A percentile compares a stretch with the other conserved stretches of the same genome.
Conservation (phyloP, 2,329 filamentous ascomycete genomes). For the Colletotrichum caudatum region DNA sequence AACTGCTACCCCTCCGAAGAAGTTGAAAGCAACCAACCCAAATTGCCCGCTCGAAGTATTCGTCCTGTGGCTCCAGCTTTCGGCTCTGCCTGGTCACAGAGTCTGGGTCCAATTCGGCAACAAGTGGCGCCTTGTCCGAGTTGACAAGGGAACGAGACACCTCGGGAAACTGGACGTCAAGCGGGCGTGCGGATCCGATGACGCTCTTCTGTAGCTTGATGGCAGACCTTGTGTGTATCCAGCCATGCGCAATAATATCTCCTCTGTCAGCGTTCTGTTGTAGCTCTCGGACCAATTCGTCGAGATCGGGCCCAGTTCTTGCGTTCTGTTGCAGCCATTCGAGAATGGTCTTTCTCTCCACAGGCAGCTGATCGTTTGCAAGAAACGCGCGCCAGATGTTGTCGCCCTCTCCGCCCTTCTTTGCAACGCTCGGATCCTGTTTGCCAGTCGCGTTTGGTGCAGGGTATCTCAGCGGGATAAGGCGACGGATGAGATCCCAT, state of each 20-base stretch:
- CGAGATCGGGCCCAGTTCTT: conserved; percentile 76
- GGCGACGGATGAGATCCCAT: conserved; percentile 85
- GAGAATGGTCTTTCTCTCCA: conserved; percentile 83
- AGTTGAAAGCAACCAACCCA: conserved; percentile 97
- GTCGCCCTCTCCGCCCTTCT: neutral
- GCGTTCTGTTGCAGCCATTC: conserved; percentile 89
- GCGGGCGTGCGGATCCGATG: conserved; percentile 50
- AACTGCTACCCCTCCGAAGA: conserved; percentile 83
- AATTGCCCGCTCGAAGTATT: conserved; percentile 88
- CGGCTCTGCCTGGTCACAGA: conserved; percentile 83
- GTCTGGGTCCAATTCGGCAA: conserved; percentile 94
- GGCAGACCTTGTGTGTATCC: conserved; percentile 89
- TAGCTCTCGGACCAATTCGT: conserved; percentile 80
- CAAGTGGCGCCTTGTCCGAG: conserved; percentile 72
- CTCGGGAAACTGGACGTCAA: conserved; percentile 72
- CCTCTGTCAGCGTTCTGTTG: conserved; percentile 82
- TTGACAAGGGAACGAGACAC: conserved; percentile 68
- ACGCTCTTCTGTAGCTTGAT: conserved; percentile 92
- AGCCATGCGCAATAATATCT: conserved; percentile 87
- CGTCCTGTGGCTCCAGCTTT: conserved; percentile 82
- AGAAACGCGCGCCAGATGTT: conserved; percentile 71
- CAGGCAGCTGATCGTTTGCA: conserved; percentile 76
- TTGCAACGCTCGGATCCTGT: neutral
- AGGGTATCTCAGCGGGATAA: conserved; percentile 78
- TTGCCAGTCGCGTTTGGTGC: conserved; percentile 37